Base-by-base conservation (phyloP, 1,139 yeast species). In the Pichia sp. region DNA sequence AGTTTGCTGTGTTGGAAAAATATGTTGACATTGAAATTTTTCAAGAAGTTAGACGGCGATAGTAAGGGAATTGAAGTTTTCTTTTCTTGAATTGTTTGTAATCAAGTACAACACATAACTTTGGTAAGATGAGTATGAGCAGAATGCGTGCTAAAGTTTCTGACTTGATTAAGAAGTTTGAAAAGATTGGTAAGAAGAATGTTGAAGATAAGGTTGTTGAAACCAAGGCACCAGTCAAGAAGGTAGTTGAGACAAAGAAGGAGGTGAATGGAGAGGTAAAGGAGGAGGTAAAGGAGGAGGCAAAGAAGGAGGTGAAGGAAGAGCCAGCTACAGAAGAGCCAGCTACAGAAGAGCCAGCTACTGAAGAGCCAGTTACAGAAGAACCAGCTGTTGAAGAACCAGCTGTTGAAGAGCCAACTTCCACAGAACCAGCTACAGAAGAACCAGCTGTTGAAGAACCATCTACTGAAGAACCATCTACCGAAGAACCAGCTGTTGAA, bases 91-190 rank as follows among this genome's bases (percentile, higher is more conserved):
- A n/a, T n/a, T n/a, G n/a, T n/a, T n/a, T n/a, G n/a, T n/a, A n/a
- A n/a, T n/a, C n/a, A n/a, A n/a, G n/a, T n/a, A n/a, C n/a, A n/a
- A n/a, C n/a, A n/a, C n/a, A n/a, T n/a, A n/a, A n/a, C n/a, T n/a
- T n/a, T n/a, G n/a, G n/a, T n/a, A n/a, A n/a, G n/a, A 26, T 26
- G 30, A 26, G 21, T 17, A 30, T 30, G 32, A 30, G 21, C n/a
- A 30, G 18, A 12, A 30, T 30, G 32, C 32, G 32, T 30, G 32
- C 32, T 30, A 30, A 30, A 12, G 32, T 30, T 12, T 30, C 32
- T 30, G 32, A 30, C 10, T 30, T 30, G 14, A 30, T 30, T 6
- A 30, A 30, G 32, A 30, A 30, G 12, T 30, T 30, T 30, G 32
- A 30, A 30, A 30, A 18, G 18, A 30, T 30, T 17, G 8, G 32